phyloP scores from a whole-genome alignment of 306 rosid species.

The Urtica urens region DNA sequence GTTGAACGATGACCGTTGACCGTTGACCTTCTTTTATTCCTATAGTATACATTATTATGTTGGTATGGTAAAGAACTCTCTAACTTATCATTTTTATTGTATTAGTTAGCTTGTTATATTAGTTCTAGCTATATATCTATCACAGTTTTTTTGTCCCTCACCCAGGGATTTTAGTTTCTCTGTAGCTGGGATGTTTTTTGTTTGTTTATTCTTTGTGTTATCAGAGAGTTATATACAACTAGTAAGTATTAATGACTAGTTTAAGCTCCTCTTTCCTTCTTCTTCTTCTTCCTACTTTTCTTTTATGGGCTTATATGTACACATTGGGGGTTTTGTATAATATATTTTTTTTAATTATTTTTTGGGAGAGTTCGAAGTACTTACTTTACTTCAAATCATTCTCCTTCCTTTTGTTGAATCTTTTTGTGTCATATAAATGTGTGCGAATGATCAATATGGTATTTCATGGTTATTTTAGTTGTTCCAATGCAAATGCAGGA shows the following conservation, averaged over 20 bases:
- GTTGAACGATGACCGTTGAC: slow-evolving; percentile 26
- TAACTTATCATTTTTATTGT: neutral
- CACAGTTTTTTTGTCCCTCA: too few species aligned
- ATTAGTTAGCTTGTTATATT: too few species aligned
- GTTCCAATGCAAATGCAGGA: neutral
- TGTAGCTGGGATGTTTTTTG: neutral
- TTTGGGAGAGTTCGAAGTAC: neutral
- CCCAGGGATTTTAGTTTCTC: neutral
- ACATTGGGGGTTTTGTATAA: neutral
- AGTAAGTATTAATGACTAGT: neutral
- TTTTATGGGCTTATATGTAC: neutral
- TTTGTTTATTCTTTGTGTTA: slow-evolving; percentile 4
- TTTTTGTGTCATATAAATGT: neutral
- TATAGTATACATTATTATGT: neutral
- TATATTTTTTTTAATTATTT: neutral
- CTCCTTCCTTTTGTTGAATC: neutral
- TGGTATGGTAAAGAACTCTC: slow-evolving; percentile 1
- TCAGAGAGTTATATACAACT: too few species aligned
- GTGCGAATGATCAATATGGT: too few species aligned
- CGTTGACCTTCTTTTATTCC: neutral
- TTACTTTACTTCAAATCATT: neutral
- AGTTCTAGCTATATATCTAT: too few species aligned
- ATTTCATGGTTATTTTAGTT: neutral
- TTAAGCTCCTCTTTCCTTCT: too few species aligned
- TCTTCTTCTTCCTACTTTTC: too few species aligned